phyloP scores from a whole-genome alignment of 139 green algal species.

The Raphidocelis subcapitata region DNA sequence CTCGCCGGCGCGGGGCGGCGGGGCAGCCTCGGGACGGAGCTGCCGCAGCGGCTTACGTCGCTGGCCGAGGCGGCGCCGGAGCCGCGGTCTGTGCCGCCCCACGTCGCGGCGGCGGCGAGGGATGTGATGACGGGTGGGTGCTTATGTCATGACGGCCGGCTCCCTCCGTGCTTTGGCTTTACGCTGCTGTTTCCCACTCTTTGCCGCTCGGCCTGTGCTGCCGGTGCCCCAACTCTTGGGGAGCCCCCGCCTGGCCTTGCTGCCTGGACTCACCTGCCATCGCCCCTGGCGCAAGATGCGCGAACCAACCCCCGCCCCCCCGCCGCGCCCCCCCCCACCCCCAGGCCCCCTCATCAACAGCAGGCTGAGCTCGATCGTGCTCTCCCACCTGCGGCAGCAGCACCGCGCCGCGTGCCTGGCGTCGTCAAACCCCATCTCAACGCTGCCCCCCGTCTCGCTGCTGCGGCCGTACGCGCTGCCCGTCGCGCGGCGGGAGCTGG shows the following conservation, averaged over 20 bases:
- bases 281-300: no score
- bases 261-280: no score
- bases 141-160: no score
- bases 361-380: conserved; percentile 49
- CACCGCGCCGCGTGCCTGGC: conserved; percentile 52
- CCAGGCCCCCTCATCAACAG: conserved; percentile 26
- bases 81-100: conserved; percentile 13
- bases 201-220: no score
- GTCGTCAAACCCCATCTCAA: conserved; percentile 54
- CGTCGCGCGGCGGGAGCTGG: conserved; percentile 38
- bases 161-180: no score
- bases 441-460: conserved; percentile 66
- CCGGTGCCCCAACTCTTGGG: no score
- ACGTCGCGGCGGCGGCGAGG: conserved; percentile 16
- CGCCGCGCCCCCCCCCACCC: not conserved
- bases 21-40: not conserved
- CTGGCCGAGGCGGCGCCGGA: conserved; percentile 18
- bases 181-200: no score
- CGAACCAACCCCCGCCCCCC: not conserved
- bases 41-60: conserved; percentile 21
- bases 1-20: no score
- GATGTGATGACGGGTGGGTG: conserved; percentile 24
- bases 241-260: no score
- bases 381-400: conserved; percentile 70
- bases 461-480: conserved; percentile 49